Base-by-base conservation (phyloP, 352 stramenopile species). In the Phytophthora nicotianae region DNA sequence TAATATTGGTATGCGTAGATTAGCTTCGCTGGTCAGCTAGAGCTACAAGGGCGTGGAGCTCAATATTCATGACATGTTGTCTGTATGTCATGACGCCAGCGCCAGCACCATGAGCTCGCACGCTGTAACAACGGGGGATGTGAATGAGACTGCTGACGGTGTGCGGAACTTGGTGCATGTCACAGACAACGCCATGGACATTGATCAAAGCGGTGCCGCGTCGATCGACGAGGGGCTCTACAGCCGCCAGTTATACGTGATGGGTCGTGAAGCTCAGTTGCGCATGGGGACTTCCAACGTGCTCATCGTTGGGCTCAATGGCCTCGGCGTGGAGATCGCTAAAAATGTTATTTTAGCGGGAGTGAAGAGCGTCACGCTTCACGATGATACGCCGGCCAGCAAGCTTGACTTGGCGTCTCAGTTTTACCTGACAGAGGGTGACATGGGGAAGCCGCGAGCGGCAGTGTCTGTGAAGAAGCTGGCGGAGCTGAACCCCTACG, bases 271-370 rank as follows among this genome's bases (percentile, higher is more conserved):
- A 66, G 97, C 97, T 13, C 97, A 99, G 83, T 79, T 92, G 59
- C 89, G 95, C 41, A 99, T 99, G 97, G 96, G 96, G 62, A 75
- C 80, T 17, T 92, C 91, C 14, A 96, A 96, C 49, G 97, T 98
- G 24, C 85, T 99, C 32, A 81, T 99, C 62, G 71, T 98, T 52
- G 98, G 98, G 1, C 73, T 97, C 23, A 97, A 97, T 43, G 97
- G 97, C 0, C 79, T 99, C 5, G 97, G 97, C 35, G 95, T 98
- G 10, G 97, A 99, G 75, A 91, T 99, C 27, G 97, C 97, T 35
- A 99, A 99, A 81, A 99, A 99, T 75, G 96, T 99, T 37, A 98
- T 99, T 65, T 77, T 99, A 10, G 97, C 97, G 0, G 97, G 97
- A 33, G 91, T 98, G 23, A 97, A 97, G 71, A 95, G 79, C 60